These are phyloP conservation scores for Guadua angustifolia DNA, from an alignment of 176 grass and related monocot species.

Conservation along the genomic window DNA sequence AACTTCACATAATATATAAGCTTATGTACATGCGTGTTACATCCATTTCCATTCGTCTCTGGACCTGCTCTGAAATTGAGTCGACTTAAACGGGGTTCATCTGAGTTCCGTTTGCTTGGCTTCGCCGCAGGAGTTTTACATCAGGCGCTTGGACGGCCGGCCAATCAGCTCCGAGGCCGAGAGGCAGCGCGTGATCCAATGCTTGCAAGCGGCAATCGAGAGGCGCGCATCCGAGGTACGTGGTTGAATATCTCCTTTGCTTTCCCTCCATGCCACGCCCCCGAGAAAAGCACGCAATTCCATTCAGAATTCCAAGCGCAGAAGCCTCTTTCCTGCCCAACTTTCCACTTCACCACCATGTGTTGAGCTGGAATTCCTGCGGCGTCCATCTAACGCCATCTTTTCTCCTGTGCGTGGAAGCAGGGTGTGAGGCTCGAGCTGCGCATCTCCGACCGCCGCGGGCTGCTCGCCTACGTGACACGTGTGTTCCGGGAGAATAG, in stretches of 20 bases:
- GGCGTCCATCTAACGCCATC: constrained; percentile 29
- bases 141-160: constrained; percentile 66
- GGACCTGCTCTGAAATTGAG: not conserved
- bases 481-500: constrained; percentile 85
- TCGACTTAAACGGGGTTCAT: not conserved
- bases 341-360: constrained; percentile 48
- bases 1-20: not conserved
- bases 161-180: constrained; percentile 80
- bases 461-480: constrained; percentile 89
- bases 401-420: not conserved
- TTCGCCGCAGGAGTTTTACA: constrained; percentile 73
- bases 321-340: constrained; percentile 35
- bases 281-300: constrained; percentile 20
- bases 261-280: constrained; percentile 57
- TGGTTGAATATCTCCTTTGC: constrained; percentile 47
- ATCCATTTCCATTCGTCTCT: not conserved
- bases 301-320: not conserved
- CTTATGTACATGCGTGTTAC: not conserved
- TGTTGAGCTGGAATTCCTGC: constrained; percentile 26
- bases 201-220: constrained; percentile 81
- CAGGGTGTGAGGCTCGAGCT: constrained; percentile 87
- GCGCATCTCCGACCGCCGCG: constrained; percentile 63
- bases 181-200: constrained; percentile 78
- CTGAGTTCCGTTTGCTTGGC: constrained; percentile 16
- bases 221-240: constrained; percentile 84